A percentile compares a stretch with the other conserved stretches of the same genome.
Conservation (phyloP, 1,284 basidiomycete genomes). For the Ganoderma lingzhi region DNA sequence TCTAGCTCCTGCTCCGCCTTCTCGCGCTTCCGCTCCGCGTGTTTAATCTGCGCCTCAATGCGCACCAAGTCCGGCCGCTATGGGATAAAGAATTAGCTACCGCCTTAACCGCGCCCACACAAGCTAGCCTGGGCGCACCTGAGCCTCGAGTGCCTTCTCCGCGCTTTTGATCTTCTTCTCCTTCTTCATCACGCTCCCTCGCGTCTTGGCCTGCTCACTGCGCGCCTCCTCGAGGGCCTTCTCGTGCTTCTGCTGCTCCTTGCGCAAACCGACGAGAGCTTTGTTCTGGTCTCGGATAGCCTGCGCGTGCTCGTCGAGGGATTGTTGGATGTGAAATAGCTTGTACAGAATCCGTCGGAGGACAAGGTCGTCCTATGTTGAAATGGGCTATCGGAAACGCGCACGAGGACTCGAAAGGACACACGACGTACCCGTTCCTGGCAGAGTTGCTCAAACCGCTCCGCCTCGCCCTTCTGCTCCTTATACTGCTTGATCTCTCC, state of each 20-base stretch:
- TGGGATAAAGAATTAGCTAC: not conserved
- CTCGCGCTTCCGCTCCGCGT: conserved; percentile 80
- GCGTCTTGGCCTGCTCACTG: conserved; percentile 81
- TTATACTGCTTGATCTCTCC: conserved; percentile 98
- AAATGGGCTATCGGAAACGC: not conserved
- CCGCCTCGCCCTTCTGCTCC: conserved; percentile 95
- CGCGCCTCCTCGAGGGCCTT: conserved; percentile 78
- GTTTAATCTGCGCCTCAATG: conserved; percentile 87
- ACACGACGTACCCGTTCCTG: conserved; percentile 66
- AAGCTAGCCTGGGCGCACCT: conserved; percentile 54
- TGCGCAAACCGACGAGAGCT: conserved; percentile 70
- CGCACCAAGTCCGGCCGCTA: conserved; percentile 86
- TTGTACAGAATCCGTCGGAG: conserved; percentile 89
- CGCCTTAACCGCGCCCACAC: not conserved
- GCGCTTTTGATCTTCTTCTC: conserved; percentile 44
- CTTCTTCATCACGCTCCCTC: conserved; percentile 53
- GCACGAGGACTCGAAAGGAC: not conserved
- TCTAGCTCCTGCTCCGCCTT: conserved; percentile 73
- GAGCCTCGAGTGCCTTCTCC: conserved; percentile 55
- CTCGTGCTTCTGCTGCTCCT: conserved; percentile 76
- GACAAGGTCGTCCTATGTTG: conserved; percentile 76
- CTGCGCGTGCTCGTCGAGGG: conserved; percentile 75
- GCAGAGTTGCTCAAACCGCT: conserved; percentile 85
- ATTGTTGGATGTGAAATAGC: conserved; percentile 89
- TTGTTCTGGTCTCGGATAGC: conserved; percentile 80